A percentile compares a stretch with the other conserved stretches of the same genome.
These are phyloP conservation scores for Penicillium psychrosexuale DNA, from an alignment of 2,329 filamentous ascomycete species.

Conservation along the genomic window DNA sequence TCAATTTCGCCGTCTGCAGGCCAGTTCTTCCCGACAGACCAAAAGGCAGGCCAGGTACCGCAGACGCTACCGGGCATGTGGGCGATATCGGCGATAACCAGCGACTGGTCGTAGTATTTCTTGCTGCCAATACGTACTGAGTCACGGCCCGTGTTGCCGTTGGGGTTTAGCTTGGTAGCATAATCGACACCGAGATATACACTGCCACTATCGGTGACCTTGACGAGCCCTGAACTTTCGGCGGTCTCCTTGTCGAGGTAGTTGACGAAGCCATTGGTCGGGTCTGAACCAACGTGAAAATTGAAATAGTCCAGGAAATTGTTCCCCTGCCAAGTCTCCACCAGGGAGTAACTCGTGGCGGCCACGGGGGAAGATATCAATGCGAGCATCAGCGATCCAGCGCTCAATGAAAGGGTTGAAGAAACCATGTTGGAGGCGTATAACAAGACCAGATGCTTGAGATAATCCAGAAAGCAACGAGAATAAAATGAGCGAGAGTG, in stretches of 20 bases:
- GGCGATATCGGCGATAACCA: conserved; percentile 48
- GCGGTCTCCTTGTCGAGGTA: conserved; percentile 46
- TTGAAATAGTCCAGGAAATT: conserved; percentile 52
- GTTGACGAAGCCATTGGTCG: conserved; percentile 52
- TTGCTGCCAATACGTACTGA: conserved; percentile 47
- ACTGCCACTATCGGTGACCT: conserved; percentile 33
- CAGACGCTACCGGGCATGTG: conserved; percentile 50
- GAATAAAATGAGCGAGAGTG: conserved; percentile 4
- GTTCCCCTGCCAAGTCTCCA: conserved; percentile 44
- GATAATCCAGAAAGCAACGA: neutral
- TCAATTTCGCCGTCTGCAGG: conserved; percentile 49
- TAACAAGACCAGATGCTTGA: neutral
- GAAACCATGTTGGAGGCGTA: conserved; percentile 25
- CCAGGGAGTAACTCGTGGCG: conserved; percentile 37
- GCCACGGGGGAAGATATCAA: conserved; percentile 25
- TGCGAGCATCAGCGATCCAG: conserved; percentile 32
- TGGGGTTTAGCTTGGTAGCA: conserved; percentile 34
- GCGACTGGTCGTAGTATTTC: conserved; percentile 45
- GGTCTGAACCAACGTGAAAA: conserved; percentile 49
- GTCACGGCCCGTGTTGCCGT: conserved; percentile 39
- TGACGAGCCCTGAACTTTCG: conserved; percentile 35
- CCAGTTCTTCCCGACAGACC: conserved; percentile 44
- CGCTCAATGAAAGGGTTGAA: conserved; percentile 28
- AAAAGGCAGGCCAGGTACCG: conserved; percentile 53
- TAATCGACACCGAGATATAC: conserved; percentile 49